Conservation (phyloP, 2,329 filamentous ascomycete genomes). For the Paraphaeosphaeria minitans region DNA sequence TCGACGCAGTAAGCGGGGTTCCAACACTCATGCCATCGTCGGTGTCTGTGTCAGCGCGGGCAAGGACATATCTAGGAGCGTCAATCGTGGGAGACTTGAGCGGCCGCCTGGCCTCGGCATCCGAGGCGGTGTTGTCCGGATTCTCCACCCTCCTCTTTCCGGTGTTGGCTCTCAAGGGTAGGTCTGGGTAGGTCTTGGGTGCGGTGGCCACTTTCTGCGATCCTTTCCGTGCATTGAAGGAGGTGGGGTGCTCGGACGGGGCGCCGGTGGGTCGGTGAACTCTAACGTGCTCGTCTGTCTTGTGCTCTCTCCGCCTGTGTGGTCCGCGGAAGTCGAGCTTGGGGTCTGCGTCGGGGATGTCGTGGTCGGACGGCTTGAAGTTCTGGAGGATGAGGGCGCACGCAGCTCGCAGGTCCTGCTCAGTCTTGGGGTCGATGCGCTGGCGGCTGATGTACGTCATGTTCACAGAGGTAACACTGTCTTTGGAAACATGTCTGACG, state of each 20-base stretch:
- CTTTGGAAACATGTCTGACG: conserved; percentile 33
- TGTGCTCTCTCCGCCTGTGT: conserved; percentile 28
- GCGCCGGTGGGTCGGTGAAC: conserved; percentile 38
- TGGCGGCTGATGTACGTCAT: conserved; percentile 52
- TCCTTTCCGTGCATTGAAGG: conserved; percentile 30
- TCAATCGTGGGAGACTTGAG: conserved; percentile 29
- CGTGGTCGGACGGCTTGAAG: conserved; percentile 48
- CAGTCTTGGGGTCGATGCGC: conserved; percentile 48
- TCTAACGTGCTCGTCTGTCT: conserved; percentile 25
- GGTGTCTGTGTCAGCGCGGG: conserved; percentile 36
- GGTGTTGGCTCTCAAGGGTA: conserved; percentile 38
- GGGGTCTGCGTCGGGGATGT: conserved; percentile 43
- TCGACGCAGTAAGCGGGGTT: conserved; percentile 50
- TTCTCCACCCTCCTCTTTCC: conserved; percentile 39
- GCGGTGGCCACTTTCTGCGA: conserved; percentile 30
- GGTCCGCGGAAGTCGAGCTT: conserved; percentile 43
- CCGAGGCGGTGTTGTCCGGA: conserved; percentile 29
- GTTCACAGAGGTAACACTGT: conserved; percentile 42
- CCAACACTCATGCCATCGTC: conserved; percentile 41
- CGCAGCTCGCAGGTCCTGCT: conserved; percentile 52
- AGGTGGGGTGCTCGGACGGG: conserved; percentile 34
- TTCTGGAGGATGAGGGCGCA: conserved; percentile 52
- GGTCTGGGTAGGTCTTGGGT: conserved; percentile 35
- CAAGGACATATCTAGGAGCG: conserved; percentile 22
- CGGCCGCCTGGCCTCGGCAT: conserved; percentile 26